phyloP scores from a whole-genome alignment of 2,329 filamentous ascomycete species.

The Ceratocystis eucalypticola region DNA sequence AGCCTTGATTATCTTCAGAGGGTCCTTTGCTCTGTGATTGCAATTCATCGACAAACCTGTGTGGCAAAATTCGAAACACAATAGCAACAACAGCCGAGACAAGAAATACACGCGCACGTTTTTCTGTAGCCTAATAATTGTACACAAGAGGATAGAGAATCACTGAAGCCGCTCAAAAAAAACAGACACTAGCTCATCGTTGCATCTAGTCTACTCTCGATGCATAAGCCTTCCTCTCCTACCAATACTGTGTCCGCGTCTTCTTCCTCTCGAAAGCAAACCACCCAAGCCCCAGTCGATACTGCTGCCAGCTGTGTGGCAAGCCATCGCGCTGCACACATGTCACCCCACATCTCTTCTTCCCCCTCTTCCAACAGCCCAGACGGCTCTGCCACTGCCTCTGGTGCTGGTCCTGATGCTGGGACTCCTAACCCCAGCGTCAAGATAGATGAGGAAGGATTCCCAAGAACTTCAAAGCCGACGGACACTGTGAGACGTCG shows the following conservation, averaged over 20 bases:
- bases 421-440: background rate
- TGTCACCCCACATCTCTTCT: background rate
- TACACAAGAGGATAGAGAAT: background rate
- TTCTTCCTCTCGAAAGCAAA: background rate
- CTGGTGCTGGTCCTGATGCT: background rate
- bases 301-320: background rate
- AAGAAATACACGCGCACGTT: background rate
- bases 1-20: background rate
- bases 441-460: conserved; percentile 28
- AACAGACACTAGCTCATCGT: background rate
- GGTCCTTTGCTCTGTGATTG: background rate
- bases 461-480: conserved; percentile 44
- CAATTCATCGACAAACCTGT: background rate
- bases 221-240: background rate
- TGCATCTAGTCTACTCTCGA: background rate
- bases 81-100: conserved; percentile 5
- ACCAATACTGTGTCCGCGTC: background rate
- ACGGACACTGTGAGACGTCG: conserved; percentile 47
- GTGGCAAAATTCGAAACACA: conserved; percentile 6
- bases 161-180: background rate
- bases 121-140: background rate
- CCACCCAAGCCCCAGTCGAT: background rate
- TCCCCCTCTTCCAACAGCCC: background rate
- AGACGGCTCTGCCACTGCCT: background rate
- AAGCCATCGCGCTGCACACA: background rate